Evolutionary conservation across 140 eudicot genomes (phyloP), one percentile per base, ranked within the genome.

Genomic region (Erigeron philadelphicus): DNA sequence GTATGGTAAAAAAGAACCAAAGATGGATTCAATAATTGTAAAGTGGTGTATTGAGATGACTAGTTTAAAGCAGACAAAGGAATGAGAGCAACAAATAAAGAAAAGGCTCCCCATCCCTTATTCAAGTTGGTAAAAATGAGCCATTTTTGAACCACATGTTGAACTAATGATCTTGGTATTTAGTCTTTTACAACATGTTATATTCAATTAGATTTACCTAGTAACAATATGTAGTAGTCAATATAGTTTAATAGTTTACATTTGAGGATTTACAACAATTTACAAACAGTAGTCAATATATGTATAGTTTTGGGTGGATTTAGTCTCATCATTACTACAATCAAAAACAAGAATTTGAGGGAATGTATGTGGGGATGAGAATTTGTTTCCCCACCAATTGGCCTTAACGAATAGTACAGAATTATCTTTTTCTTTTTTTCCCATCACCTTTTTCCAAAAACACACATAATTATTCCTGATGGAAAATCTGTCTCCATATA

Each of bases 401-500:
- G 46, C 61, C 8, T 50, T 16, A 52, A 52, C 56, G 4, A 23
- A 45, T 55, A 42, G 73, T 71, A 71, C 77, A 71, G 42, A 55
- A 42, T 61, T 78, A 21, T 52, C 75, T 72, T 72, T 67, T 66
- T 78, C 71, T 67, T 65, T 72, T 64, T 60, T 52, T 59, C 72
- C 72, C 57, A 42, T 49, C 66, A 53, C 61, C 73, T 75, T 75
- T 66, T 78, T 17, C 69, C 61, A 53, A 72, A 75, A 64, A 60
- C 40, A n/a, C 66, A 77, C 73, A 61, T 69, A 77, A 81, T 81
- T 73, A 74, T 81, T 78, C 73, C 80, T 71, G 25, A 67, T 42
- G 53, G 82, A 81, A 81, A 78, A 81, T 81, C 78, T 77, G 85
- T 81, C 85, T 74, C 85, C 82, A 68, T 31, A 31, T 31, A 31